Conservation (phyloP, 768 basidiomycete species). For the Amyloporia xantha region DNA sequence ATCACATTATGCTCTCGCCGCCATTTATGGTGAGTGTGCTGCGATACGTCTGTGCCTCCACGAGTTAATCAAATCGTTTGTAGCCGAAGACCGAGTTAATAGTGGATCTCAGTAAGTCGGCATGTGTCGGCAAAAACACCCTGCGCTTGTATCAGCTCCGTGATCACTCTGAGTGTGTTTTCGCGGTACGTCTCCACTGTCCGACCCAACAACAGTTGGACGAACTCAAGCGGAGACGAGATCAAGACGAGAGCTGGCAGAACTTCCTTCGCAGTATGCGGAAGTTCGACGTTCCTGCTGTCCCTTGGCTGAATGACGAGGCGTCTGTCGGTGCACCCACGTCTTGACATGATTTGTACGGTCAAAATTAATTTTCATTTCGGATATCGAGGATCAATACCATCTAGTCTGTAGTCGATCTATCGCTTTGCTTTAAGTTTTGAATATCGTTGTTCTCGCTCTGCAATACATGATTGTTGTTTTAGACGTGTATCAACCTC, state of each 20-base stretch:
- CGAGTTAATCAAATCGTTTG: background rate
- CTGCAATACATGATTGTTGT: too few species aligned
- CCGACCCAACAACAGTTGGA: slow-evolving; percentile 11
- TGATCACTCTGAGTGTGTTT: slow-evolving; percentile 12
- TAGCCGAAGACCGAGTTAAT: slow-evolving; percentile 7
- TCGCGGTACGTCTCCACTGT: slow-evolving; percentile 13
- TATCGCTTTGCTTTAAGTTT: background rate
- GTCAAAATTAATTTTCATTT: too few species aligned
- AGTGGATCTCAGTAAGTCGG: slow-evolving; percentile 9
- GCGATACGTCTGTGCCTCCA: background rate
- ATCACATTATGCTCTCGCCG: slow-evolving; percentile 8
- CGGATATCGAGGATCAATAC: too few species aligned
- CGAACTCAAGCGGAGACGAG: slow-evolving; percentile 6
- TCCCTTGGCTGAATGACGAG: background rate
- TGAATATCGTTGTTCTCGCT: background rate
- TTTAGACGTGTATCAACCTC: too few species aligned
- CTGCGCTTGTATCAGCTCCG: slow-evolving; percentile 12
- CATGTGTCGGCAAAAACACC: slow-evolving; percentile 10
- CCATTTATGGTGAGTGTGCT: slow-evolving; percentile 11
- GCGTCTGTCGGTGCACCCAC: too few species aligned
- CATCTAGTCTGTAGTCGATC: background rate
- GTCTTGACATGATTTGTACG: too few species aligned
- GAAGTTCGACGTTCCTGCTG: slow-evolving; percentile 4
- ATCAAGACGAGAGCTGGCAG: slow-evolving; percentile 6
- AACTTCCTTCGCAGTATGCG: slow-evolving; percentile 1